These are phyloP conservation scores for Aspergillus fumigatus DNA, from an alignment of 2,329 filamentous ascomycete species.

Conservation along the genomic window DNA sequence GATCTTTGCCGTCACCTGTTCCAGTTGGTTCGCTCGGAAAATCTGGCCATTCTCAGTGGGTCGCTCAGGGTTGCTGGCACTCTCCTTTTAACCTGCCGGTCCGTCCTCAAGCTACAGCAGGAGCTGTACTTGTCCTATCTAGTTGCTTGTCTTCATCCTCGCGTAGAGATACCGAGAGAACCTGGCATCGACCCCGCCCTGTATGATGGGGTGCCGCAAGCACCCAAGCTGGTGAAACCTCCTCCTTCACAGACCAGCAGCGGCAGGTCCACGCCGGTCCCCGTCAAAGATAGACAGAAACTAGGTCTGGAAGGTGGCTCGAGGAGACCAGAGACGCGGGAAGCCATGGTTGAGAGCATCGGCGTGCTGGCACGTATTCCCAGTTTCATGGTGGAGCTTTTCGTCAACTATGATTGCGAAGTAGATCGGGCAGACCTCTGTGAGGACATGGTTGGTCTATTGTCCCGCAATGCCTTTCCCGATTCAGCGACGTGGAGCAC, in stretches of 20 bases:
- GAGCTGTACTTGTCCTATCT: slow-evolving; percentile 93
- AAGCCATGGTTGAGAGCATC: slow-evolving; percentile 97
- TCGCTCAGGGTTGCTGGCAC: slow-evolving; percentile 90
- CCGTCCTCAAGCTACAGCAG: slow-evolving; percentile 90
- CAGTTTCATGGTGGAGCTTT: slow-evolving; percentile 89
- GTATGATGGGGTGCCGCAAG: slow-evolving; percentile 88
- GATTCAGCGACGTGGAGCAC: slow-evolving; percentile 99
- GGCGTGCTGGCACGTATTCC: slow-evolving; percentile 89
- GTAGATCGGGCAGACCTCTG: slow-evolving; percentile 86
- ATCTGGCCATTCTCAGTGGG: slow-evolving; percentile 90
- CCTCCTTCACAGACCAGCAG: slow-evolving; percentile 69
- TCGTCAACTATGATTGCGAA: slow-evolving; percentile 97
- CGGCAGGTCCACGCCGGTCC: slow-evolving; percentile 82
- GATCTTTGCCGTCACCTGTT: slow-evolving; percentile 91
- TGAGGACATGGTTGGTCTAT: slow-evolving; percentile 87
- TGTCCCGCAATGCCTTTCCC: slow-evolving; percentile 90
- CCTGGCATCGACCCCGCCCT: slow-evolving; percentile 83
- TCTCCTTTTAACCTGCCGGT: slow-evolving; percentile 81
- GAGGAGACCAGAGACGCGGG: slow-evolving; percentile 87
- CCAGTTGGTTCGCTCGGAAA: slow-evolving; percentile 92
- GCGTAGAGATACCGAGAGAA: slow-evolving; percentile 90
- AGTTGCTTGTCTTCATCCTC: slow-evolving; percentile 86
- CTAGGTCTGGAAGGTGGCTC: slow-evolving; percentile 87
- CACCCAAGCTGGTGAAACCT: slow-evolving; percentile 80
- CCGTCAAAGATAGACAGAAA: slow-evolving; percentile 86